Evolutionary conservation across 148 eudicot species (phyloP), one percentile per base, ranked within the genome.

Genomic region (Mesembryanthemum crystallinum): DNA sequence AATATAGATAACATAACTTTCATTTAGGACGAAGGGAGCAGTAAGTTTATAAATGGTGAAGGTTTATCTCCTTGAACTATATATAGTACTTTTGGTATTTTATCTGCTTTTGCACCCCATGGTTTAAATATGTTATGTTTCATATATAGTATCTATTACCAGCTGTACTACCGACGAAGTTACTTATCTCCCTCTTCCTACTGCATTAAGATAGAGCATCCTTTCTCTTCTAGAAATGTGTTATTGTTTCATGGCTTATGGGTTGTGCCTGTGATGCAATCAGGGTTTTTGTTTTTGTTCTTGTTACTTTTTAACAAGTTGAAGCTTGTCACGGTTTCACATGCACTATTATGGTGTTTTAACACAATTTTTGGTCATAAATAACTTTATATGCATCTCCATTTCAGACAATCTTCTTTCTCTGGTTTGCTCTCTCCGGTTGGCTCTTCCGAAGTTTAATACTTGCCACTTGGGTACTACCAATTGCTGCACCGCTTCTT

Each of bases 341-440:
- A 11, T 21, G 30, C 9, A 12, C 20, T 28, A n/a, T 42, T 27
- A 15, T 45, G n/a, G 15, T 11, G 21, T 13, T 47, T 5, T 52
- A 23, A 3, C 33, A 6, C 6, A 23, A 39, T 7, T 52, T 64
- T 21, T 57, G n/a, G 58, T 58, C 24, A 5, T 13, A 20, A 35
- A 67, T 85, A 37, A 83, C 73, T 39, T 37, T 51, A 59, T 64
- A 10, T 60, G 25, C 47, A 32, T 79, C 27, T 76, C 66, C 43
- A 33, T 80, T 82, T 85, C 84, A 92, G 99, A 92, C 97, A 24
- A 75, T 91, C 85, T 89, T 93, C 85, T 89, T 96, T 76, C 58
- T 96, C 55, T 96, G 99, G 99, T 91, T 95, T 83, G 94, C 94
- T 42, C 78, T 96, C 60, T 96, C 99, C 64, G 98, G 99, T 76